These are phyloP conservation scores for Geotrichum aggregatum DNA, from an alignment of 1,139 yeast genomes.

Conservation along the genomic window DNA sequence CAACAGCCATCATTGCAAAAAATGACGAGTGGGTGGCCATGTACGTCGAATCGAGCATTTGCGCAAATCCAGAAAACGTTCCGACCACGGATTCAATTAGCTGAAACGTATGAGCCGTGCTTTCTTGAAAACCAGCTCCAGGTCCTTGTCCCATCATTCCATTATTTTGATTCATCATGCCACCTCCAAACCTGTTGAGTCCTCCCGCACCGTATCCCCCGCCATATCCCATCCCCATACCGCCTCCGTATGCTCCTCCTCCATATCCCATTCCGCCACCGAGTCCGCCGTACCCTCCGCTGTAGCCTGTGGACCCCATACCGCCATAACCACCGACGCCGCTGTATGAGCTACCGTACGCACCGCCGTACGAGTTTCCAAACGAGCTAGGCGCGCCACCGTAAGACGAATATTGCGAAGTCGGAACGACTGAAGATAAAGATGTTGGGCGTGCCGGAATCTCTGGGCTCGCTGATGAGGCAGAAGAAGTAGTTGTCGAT, in stretches of 20 bases:
- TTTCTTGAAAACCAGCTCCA: constrained; percentile 35
- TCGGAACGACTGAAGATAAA: constrained; percentile 17
- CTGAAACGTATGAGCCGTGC: constrained; percentile 89
- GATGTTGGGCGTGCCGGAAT: constrained; percentile 21
- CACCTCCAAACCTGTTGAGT: constrained; percentile 19
- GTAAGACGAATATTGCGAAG: constrained; percentile 18
- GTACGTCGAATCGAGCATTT: constrained; percentile 94
- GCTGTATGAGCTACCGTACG: constrained; percentile 9
- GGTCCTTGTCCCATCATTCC: constrained; percentile 24
- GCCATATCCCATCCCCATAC: constrained; percentile 24
- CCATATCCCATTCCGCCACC: constrained; percentile 24
- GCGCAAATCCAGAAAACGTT: constrained; percentile 96
- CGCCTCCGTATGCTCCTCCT: constrained; percentile 23
- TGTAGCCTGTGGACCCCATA: not conserved
- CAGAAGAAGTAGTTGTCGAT: not conserved
- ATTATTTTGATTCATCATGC: constrained; percentile 29
- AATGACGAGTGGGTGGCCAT: constrained; percentile 97
- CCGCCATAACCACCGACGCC: not conserved
- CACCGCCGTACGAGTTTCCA: not conserved
- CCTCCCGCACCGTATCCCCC: constrained; percentile 7
- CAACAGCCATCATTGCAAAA: constrained; percentile 91
- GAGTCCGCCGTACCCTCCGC: constrained; percentile 3
- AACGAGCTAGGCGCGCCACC: constrained; percentile 5
- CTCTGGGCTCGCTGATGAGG: constrained; percentile 3
- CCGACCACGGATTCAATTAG: constrained; percentile 88